Conservation (phyloP, 2,329 filamentous ascomycete genomes). For the Trichoderma guizhouense region DNA sequence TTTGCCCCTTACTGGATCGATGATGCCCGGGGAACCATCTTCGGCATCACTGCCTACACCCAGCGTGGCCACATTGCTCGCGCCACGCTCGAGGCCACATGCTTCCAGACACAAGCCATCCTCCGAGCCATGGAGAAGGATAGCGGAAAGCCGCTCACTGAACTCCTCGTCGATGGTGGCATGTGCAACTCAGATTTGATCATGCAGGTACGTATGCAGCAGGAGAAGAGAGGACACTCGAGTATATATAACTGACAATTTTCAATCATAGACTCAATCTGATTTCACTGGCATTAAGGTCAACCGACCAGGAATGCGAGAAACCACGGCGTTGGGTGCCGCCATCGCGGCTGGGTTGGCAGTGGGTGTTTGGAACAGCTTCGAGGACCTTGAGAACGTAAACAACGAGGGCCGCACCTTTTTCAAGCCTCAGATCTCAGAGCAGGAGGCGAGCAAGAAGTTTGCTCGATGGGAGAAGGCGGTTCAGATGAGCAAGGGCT, state of each 20-base stretch:
- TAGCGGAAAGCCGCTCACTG: constrained; percentile 66
- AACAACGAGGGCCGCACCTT: constrained; percentile 66
- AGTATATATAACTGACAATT: constrained; percentile 8
- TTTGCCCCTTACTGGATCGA: constrained; percentile 87
- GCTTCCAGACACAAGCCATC: constrained; percentile 80
- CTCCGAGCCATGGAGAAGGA: constrained; percentile 79
- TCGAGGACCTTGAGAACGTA: constrained; percentile 68
- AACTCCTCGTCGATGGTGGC: constrained; percentile 79
- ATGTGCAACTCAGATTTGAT: constrained; percentile 78
- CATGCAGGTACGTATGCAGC: constrained; percentile 56
- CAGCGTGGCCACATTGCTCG: constrained; percentile 74
- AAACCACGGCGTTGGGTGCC: constrained; percentile 77
- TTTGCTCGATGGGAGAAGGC: constrained; percentile 73
- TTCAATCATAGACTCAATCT: constrained; percentile 59
- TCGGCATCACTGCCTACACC: constrained; percentile 74
- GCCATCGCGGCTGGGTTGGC: constrained; percentile 81
- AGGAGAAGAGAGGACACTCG: not conserved
- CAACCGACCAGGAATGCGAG: constrained; percentile 74
- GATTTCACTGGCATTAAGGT: constrained; percentile 78
- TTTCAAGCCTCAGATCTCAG: constrained; percentile 64
- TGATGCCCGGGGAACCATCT: constrained; percentile 75
- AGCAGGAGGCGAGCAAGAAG: constrained; percentile 56
- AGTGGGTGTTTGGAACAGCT: constrained; percentile 68
- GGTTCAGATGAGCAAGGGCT: constrained; percentile 75
- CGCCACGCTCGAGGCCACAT: constrained; percentile 76